phyloP scores from a whole-genome alignment of 2,329 filamentous ascomycete genomes.

The Sporothrix mexicana region DNA sequence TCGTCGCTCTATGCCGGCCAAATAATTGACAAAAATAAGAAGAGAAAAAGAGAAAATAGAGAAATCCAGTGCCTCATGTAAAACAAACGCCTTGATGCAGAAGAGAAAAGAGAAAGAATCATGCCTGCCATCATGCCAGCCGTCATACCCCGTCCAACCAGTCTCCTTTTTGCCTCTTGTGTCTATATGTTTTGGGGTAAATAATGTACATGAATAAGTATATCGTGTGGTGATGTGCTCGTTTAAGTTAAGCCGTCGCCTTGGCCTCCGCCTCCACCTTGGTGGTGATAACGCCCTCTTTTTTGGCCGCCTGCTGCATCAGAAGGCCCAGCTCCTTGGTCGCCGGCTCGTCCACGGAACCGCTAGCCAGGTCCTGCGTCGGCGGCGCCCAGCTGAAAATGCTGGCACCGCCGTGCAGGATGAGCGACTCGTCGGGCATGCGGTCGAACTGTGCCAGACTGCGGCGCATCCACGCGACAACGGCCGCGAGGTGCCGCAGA shows the following conservation, averaged over 20 bases:
- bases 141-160: background rate
- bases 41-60: background rate
- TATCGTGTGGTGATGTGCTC: background rate
- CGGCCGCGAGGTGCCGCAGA: constrained; percentile 56
- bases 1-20: constrained; percentile 14
- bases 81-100: constrained; percentile 1
- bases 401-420: constrained; percentile 43
- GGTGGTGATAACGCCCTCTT: background rate
- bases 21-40: background rate
- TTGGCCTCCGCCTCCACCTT: background rate
- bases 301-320: constrained; percentile 37
- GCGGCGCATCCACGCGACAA: constrained; percentile 63
- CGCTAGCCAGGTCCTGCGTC: constrained; percentile 44
- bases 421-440: constrained; percentile 53
- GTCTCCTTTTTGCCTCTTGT: background rate
- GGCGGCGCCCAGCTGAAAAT: constrained; percentile 52
- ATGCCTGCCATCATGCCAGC: background rate
- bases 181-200: constrained; percentile 17
- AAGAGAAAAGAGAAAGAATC: background rate
- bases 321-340: constrained; percentile 47
- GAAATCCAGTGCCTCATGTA: background rate
- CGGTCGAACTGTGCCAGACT: constrained; percentile 56
- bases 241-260: constrained; percentile 6
- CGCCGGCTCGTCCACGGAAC: constrained; percentile 50
- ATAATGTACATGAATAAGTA: constrained; percentile 10